phyloP scores from a whole-genome alignment of 129 eudicot species.

The Solidago caesia region DNA sequence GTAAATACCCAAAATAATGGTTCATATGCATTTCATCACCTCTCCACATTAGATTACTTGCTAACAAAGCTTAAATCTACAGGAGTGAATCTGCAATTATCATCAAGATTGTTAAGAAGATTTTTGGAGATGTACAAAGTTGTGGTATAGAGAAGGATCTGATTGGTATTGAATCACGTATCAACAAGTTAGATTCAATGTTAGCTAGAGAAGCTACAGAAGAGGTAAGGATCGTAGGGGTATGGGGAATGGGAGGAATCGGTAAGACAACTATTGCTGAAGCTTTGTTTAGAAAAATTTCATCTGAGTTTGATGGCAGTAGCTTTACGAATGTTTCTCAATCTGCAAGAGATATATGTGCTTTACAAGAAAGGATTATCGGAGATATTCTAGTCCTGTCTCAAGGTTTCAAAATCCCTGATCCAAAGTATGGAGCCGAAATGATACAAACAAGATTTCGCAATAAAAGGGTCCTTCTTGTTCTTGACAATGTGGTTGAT shows the following conservation, averaged over 20 bases:
- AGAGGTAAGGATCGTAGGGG: background rate
- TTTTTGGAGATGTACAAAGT: background rate
- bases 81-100: background rate
- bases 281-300: background rate
- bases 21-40: too few relatives aligned
- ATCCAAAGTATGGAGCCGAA: background rate
- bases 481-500: background rate
- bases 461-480: conserved; percentile 3
- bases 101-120: background rate
- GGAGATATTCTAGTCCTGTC: background rate
- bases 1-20: too few relatives aligned
- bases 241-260: conserved; percentile 15
- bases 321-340: background rate
- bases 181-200: background rate
- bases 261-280: background rate
- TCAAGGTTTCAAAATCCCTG: background rate
- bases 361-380: background rate
- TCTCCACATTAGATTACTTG: background rate
- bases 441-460: background rate
- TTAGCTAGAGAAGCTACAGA: background rate
- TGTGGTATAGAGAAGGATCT: background rate
- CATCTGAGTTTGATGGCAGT: background rate
- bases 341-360: background rate
- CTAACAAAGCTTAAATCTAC: background rate
- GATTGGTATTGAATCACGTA: background rate